Percentiles rank a stretch among this genome's conserved stretches.
Conservation (phyloP, 805 yeast genomes). For the Candida chauliodis region DNA sequence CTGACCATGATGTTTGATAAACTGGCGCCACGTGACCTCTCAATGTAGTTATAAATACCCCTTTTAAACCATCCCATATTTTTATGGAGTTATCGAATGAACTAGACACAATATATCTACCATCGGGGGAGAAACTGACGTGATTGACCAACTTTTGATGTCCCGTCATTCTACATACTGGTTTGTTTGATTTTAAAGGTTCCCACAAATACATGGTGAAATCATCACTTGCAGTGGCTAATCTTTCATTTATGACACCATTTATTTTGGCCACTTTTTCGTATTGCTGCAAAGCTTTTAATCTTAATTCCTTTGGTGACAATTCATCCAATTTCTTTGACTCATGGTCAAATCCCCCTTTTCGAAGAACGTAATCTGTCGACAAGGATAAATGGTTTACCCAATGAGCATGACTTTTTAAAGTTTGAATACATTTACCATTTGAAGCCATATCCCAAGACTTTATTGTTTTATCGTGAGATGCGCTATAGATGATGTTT, state of each 20-base stretch:
- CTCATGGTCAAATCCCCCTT: constrained; percentile 83
- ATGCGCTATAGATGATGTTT: constrained; percentile 78
- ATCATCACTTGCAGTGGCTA: constrained; percentile 95
- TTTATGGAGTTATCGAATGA: constrained; percentile 95
- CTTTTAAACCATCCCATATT: constrained; percentile 93
- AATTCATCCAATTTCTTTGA: constrained; percentile 38
- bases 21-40: constrained; percentile 98
- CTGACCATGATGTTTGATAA: constrained; percentile 96
- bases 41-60: constrained; percentile 83
- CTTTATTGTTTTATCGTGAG: constrained; percentile 91
- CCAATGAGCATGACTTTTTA: constrained; percentile 96
- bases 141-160: constrained; percentile 96
- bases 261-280: constrained; percentile 59
- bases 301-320: constrained; percentile 27
- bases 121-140: constrained; percentile 94
- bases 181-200: constrained; percentile 75
- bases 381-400: constrained; percentile 90
- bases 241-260: constrained; percentile 61
- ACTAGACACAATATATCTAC: constrained; percentile 83
- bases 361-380: constrained; percentile 81
- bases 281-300: constrained; percentile 56
- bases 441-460: constrained; percentile 79
- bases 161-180: constrained; percentile 92
- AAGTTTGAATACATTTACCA: constrained; percentile 74
- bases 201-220: constrained; percentile 98